Evolutionary conservation across 2,329 filamentous ascomycete species (phyloP), one percentile per base, ranked within the genome.

Genomic region (Aphanoascus verrucosus): DNA sequence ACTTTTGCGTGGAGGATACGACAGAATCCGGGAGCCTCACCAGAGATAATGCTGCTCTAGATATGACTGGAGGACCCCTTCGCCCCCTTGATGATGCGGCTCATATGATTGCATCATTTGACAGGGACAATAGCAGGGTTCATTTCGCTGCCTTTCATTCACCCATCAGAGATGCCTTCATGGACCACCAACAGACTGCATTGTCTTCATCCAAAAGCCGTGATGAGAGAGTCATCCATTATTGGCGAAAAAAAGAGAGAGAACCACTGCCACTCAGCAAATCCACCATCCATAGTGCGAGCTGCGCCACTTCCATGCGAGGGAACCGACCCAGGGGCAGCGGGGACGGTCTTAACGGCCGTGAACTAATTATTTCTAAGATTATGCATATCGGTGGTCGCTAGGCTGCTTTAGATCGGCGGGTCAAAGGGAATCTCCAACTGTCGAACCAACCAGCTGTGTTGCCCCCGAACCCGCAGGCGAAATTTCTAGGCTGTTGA

Each of bases 241-340:
- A n/a, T n/a, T n/a, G n/a, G n/a, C 44, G 34, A 20, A 45, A 31
- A 23, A 31, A 19, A 17, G 17, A 17, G 37, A 40, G 17, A 41
- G 17, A 41, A 15, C 7, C 14, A 41, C 7, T 7, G 17, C 7
- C 15, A 8, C 7, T 15, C 38, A 17, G 4, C 15, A 17, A 15
- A 41, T 17, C 17, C 15, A 41, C 9, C 15, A 37, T 19, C 15
- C 15, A 37, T 19, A 3, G 38, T 19, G 38, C 38, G 20, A 45
- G 15, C 44, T 19, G n/a, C 44, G 44, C 44, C 44, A 47, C 44
- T 35, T 17, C 44, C 31, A 47, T 47, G 44, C n/a, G 31, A 47
- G 35, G 15, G 23, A 20, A 28, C 23, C 23, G 23, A 28, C 5
- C 12, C 43, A 45, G 43, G 28, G 41, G 23, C 28, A 34, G 43